Percentiles rank a stretch among this genome's conserved stretches.
Evolutionary conservation across 257 asterid genomes (phyloP).

Genomic region (Solanum infundibuliforme): DNA sequence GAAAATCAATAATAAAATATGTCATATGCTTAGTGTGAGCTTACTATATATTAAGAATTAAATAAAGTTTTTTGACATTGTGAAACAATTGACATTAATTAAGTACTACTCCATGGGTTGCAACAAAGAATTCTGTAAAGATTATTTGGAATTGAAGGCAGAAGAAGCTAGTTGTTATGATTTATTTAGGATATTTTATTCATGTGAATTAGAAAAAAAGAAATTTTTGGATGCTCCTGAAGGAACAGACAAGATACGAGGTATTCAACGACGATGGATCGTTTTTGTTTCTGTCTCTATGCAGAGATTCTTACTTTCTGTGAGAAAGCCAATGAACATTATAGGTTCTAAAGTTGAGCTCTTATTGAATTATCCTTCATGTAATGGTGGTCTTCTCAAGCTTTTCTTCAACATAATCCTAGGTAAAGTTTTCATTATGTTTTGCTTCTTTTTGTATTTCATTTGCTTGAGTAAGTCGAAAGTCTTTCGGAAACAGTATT

Average conservation of each 20-base stretch:
- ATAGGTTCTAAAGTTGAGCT: slow-evolving; percentile 32
- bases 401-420: slow-evolving; percentile 32
- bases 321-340: slow-evolving; percentile 32
- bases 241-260: background rate
- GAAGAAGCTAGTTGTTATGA: slow-evolving; percentile 33
- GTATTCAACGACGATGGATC: slow-evolving; percentile 41
- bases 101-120: background rate
- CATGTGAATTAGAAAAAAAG: slow-evolving; percentile 19
- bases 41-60: background rate
- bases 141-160: slow-evolving; percentile 29
- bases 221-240: slow-evolving; percentile 17
- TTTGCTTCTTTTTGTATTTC: background rate
- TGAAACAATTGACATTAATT: background rate
- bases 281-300: slow-evolving; percentile 36
- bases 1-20: background rate
- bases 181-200: slow-evolving; percentile 29
- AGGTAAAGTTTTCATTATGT: slow-evolving; percentile 6
- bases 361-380: slow-evolving; percentile 28
- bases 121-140: slow-evolving; percentile 17
- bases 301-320: slow-evolving; percentile 25
- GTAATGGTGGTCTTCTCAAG: slow-evolving; percentile 39
- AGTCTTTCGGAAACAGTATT: background rate
- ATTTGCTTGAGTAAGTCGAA: background rate
- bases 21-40: background rate
- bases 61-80: background rate